A percentile compares a stretch with the other conserved stretches of the same genome.
These are phyloP conservation scores for Fusarium sterilihyphosum DNA, from an alignment of 2,329 filamentous ascomycete genomes.

Conservation along the genomic window DNA sequence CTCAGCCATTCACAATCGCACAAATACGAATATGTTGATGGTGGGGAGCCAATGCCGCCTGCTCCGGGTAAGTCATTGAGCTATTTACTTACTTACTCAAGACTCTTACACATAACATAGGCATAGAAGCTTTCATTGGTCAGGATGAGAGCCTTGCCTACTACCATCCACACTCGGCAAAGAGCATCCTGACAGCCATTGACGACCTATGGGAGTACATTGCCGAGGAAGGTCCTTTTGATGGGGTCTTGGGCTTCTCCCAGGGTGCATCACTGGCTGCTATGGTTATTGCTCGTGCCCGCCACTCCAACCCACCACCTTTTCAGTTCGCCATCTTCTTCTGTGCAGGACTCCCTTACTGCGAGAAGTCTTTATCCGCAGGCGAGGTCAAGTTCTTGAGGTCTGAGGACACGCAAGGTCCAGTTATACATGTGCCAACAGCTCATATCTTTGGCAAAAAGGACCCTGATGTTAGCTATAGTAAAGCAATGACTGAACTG, in stretches of 20 bases:
- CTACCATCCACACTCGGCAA: background rate
- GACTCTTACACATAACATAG: background rate
- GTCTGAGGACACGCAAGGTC: background rate
- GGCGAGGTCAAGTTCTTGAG: background rate
- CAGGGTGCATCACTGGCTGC: background rate
- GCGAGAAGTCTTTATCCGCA: background rate
- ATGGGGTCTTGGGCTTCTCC: background rate
- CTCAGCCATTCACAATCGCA: background rate
- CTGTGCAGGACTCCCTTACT: background rate
- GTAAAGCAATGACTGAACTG: background rate
- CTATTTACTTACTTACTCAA: background rate
- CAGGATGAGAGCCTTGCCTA: background rate
- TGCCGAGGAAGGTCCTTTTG: background rate
- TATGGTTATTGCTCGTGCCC: background rate
- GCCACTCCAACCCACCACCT: background rate
- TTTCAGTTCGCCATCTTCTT: constrained; percentile 7
- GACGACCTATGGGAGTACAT: background rate
- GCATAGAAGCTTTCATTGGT: background rate
- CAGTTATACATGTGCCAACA: background rate
- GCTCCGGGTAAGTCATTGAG: background rate
- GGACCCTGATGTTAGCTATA: background rate
- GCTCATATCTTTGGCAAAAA: background rate
- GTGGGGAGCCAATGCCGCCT: background rate
- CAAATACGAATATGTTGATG: constrained; percentile 3
- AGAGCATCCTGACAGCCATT: background rate